Base-by-base conservation (phyloP, 2,329 filamentous ascomycete species). In the Aspergillus quadrilineatus region DNA sequence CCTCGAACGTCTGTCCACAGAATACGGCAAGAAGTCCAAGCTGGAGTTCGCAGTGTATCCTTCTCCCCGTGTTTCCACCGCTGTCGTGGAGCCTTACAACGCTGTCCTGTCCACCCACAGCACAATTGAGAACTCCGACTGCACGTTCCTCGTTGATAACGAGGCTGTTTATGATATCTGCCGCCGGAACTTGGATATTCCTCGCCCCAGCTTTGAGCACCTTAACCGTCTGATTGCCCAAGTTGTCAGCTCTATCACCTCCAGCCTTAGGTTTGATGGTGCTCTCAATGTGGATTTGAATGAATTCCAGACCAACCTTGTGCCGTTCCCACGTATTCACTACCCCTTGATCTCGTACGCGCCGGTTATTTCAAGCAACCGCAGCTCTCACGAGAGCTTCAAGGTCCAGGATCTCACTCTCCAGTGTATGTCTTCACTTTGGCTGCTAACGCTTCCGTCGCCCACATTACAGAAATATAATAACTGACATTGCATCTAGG, bases 371-470 rank as follows among this genome's bases (percentile, higher is more conserved):
- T 84, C 81, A 30, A 85, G 85, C 57, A 81, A 83, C 79, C 90
- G 89, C 83, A 90, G 88, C 75, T 84, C 86, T 47, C 90, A 94
- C 71, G 90, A 94, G 80, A 90, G 88, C 80, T 92, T 92, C 85
- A 91, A 90, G 81, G 87, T 92, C 54, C 83, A 85, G 60, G 90
- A 94, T 61, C 75, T 88, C 63, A 87, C 85, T 61, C 81, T 85
- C 68, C 84, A 87, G 70, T 85, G 84, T 85, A 76, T 26, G 69
- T 68, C 14, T 22, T 17, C 36, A n/a, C 9, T 12, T 8, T 7
- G 28, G 22, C 2, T 15, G 8, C 22, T 22, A 22, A 2, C 15
- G 28, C 10, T n/a, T 29, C 28, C 14, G 15, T 26, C 29, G 12
- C 17, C 28, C 8, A 15, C 9, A 9, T 8, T 28, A 22, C 42